Evolutionary conservation across 2,329 filamentous ascomycete species (phyloP).

Genomic region (Neurospora crassa): DNA sequence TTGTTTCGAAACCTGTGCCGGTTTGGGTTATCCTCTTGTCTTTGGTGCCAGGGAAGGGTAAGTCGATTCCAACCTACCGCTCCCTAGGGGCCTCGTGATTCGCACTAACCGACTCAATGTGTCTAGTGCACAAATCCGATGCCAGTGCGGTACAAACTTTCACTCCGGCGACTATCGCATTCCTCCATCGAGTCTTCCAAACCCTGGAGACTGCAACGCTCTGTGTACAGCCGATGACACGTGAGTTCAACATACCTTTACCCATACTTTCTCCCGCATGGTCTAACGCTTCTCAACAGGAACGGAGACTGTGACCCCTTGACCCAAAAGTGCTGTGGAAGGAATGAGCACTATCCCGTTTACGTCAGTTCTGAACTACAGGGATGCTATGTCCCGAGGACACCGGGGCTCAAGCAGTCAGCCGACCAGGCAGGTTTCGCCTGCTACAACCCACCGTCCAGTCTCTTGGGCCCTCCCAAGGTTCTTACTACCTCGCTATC

Average conservation of each 20-base stretch:
- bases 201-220: conserved; percentile 4
- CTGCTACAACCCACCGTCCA: conserved; percentile 13
- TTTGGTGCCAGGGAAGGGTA: conserved; percentile 4
- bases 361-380: conserved; percentile 41
- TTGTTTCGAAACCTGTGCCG: conserved; percentile 11
- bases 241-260: neutral
- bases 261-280: neutral
- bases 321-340: conserved; percentile 18
- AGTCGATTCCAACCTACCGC: neutral
- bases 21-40: conserved; percentile 11
- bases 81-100: neutral
- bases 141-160: conserved; percentile 13
- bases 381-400: conserved; percentile 30
- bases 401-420: conserved; percentile 17
- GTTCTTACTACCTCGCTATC: neutral
- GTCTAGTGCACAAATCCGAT: conserved; percentile 2
- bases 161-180: conserved; percentile 4
- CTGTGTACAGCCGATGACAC: neutral
- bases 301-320: conserved; percentile 14
- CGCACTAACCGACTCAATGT: neutral
- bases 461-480: conserved; percentile 6
- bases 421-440: conserved; percentile 8
- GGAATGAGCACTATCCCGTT: conserved; percentile 30
- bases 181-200: conserved; percentile 4
- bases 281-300: neutral